A percentile compares a stretch with the other conserved stretches of the same genome.
Conservation (phyloP, 75 land plant genomes). For the Adiantum capillusveneris region DNA sequence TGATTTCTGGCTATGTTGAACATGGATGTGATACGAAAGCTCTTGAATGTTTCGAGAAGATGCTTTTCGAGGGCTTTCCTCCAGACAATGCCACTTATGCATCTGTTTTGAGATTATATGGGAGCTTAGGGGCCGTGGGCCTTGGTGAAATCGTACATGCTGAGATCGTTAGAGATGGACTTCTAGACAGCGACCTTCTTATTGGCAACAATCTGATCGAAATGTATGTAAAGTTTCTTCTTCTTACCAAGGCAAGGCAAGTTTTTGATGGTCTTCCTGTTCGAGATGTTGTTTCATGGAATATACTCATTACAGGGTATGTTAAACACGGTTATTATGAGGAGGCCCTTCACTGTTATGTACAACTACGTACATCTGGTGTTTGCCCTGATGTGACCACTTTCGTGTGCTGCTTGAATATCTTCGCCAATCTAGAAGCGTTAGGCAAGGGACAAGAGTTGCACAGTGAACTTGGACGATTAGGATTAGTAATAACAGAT, state of each 20-base stretch:
- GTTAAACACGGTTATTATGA: slow-evolving; percentile 20
- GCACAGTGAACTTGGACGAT: neutral
- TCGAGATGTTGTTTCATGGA: slow-evolving; percentile 47
- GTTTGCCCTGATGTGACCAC: slow-evolving; percentile 45
- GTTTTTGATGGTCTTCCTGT: slow-evolving; percentile 21
- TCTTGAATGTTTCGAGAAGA: neutral
- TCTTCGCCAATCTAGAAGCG: slow-evolving; percentile 21
- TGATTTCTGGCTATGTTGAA: slow-evolving; percentile 20
- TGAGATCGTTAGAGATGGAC: slow-evolving; percentile 14
- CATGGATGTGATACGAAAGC: slow-evolving; percentile 11
- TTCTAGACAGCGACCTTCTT: slow-evolving; percentile 11
- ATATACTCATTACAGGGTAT: slow-evolving; percentile 46
- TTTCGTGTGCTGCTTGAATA: slow-evolving; percentile 37
- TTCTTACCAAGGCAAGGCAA: slow-evolving; percentile 36
- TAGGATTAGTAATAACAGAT: slow-evolving; percentile 2
- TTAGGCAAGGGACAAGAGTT: neutral
- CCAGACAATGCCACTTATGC: slow-evolving; percentile 12
- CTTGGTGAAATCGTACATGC: slow-evolving; percentile 35
- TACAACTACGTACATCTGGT: slow-evolving; percentile 30
- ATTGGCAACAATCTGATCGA: slow-evolving; percentile 43
- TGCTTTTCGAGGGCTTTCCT: neutral
- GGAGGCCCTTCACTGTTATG: slow-evolving; percentile 29
- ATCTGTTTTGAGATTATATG: slow-evolving; percentile 42
- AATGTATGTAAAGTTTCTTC: slow-evolving; percentile 37
- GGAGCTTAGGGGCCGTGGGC: slow-evolving; percentile 29